Evolutionary conservation across 257 asterid genomes (phyloP), one percentile per base, ranked within the genome.

Genomic region (Knoxia roxburghii): DNA sequence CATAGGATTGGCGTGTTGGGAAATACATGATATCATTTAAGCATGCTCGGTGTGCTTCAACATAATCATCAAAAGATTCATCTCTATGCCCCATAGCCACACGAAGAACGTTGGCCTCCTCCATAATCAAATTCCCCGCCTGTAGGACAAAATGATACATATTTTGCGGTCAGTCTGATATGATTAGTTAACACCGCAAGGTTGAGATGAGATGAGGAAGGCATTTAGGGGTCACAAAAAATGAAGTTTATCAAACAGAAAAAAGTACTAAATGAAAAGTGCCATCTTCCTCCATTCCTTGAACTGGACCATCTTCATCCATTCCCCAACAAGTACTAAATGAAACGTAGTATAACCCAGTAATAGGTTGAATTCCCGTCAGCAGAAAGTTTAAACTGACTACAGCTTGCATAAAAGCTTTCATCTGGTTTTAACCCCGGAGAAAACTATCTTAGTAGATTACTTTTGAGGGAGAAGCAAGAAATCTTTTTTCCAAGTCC

Each of bases 61-160:
- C 80, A 74, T 80, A 91, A 63, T 76, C 96, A 71, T 89, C 95
- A 43, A 86, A 68, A 46, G 98, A 79, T 75, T 89, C 95, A 68
- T 74, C 78, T 80, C 84, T 95, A 65, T 94, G 98, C 45, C 99
- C 96, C 96, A 94, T 83, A 61, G 96, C 88, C 32, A 78, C 77
- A 65, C 87, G 77, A 59, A 91, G 83, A 79, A 77, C 81, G 48
- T 76, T 75, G 69, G 75, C 76, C 73, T 89, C 98, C 0, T 80
- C 84, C 81, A 79, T 74, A 52, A 94, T 87, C 71, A 89, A 78
- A 70, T 78, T 64, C 59, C 85, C 94, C 33, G 99, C 96, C 98
- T 93, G 80, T 87, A 62, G 20, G 32, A 40, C 23, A 54, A 53
- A 18, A 59, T 37, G 1, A 49, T 6, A 13, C 0, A 32, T 17